A percentile compares a stretch with the other conserved stretches of the same genome.
phyloP scores from a whole-genome alignment of 2,329 filamentous ascomycete species.

The Pestalotiopsis sp. region DNA sequence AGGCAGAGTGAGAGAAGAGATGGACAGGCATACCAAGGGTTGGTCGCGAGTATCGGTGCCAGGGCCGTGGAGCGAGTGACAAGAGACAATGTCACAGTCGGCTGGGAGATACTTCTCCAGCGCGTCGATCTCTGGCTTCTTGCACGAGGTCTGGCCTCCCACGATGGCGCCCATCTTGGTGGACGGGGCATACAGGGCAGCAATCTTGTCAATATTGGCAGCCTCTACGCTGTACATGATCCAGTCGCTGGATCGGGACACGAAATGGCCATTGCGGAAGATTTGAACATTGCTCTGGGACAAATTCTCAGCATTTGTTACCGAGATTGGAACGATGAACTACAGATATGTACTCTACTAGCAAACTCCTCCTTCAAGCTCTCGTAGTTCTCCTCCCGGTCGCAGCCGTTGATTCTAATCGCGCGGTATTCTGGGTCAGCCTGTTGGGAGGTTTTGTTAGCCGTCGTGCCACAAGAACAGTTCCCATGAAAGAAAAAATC shows the following conservation, averaged over 20 bases:
- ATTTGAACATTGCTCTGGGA: slow-evolving; percentile 83
- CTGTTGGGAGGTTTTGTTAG: slow-evolving; percentile 23
- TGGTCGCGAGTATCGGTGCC: slow-evolving; percentile 86
- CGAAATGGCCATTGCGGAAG: slow-evolving; percentile 89
- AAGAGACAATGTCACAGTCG: slow-evolving; percentile 92
- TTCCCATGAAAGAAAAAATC: slow-evolving; percentile 10
- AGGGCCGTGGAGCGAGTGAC: slow-evolving; percentile 94
- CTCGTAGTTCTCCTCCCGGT: slow-evolving; percentile 87
- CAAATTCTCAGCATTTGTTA: slow-evolving; percentile 50
- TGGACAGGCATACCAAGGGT: slow-evolving; percentile 67
- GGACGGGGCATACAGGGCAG: slow-evolving; percentile 87
- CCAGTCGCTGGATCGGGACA: slow-evolving; percentile 95
- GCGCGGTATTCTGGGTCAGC: slow-evolving; percentile 20
- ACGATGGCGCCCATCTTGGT: slow-evolving; percentile 96
- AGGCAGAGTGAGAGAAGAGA: neutral
- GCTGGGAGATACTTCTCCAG: slow-evolving; percentile 86
- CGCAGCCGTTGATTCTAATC: slow-evolving; percentile 90
- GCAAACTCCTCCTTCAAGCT: slow-evolving; percentile 78
- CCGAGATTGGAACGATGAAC: slow-evolving; percentile 28
- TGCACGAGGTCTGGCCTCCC: slow-evolving; percentile 97
- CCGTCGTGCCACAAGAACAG: slow-evolving; percentile 3
- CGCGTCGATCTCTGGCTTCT: slow-evolving; percentile 91
- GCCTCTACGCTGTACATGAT: slow-evolving; percentile 99
- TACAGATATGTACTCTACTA: slow-evolving; percentile 68
- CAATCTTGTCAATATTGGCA: slow-evolving; percentile 83